Percentiles rank a stretch among this genome's conserved stretches.
phyloP scores from a whole-genome alignment of 768 basidiomycete genomes.

The Scleroderma bovista region DNA sequence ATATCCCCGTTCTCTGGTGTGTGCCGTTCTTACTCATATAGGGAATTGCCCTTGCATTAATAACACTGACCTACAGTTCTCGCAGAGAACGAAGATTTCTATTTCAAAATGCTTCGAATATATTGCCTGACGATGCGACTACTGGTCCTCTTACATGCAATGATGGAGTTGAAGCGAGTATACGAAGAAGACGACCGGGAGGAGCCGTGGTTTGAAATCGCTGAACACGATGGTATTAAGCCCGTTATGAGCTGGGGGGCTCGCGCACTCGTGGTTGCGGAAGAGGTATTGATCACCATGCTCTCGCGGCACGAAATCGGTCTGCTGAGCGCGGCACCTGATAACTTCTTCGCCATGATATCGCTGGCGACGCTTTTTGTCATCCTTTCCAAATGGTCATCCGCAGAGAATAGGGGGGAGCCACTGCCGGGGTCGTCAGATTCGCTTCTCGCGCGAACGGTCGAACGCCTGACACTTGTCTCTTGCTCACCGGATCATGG shows the following conservation, averaged over 20 bases:
- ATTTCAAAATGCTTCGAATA: slow-evolving; percentile 37
- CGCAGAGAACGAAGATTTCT: slow-evolving; percentile 36
- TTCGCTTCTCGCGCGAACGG: slow-evolving; percentile 28
- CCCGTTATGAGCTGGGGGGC: slow-evolving; percentile 33
- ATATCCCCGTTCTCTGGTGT: slow-evolving; percentile 35
- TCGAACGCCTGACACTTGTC: slow-evolving; percentile 30
- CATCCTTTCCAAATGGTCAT: slow-evolving; percentile 38
- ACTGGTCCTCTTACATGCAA: slow-evolving; percentile 33
- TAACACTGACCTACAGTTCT: slow-evolving; percentile 32
- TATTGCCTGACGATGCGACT: slow-evolving; percentile 38
- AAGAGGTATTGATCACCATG: slow-evolving; percentile 31
- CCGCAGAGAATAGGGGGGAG: slow-evolving; percentile 29
- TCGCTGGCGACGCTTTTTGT: slow-evolving; percentile 39
- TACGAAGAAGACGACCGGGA: slow-evolving; percentile 13
- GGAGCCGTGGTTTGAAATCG: slow-evolving; percentile 28
- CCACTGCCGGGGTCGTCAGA: slow-evolving; percentile 36
- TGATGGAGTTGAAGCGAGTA: slow-evolving; percentile 19
- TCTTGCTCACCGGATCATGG: slow-evolving; percentile 36
- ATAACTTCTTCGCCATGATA: slow-evolving; percentile 37
- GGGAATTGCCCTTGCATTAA: slow-evolving; percentile 8
- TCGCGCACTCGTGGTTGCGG: slow-evolving; percentile 33
- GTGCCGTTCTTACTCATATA: slow-evolving; percentile 5
- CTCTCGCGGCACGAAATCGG: slow-evolving; percentile 30
- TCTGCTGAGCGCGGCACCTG: slow-evolving; percentile 37
- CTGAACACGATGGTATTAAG: slow-evolving; percentile 30